A percentile compares a stretch with the other conserved stretches of the same genome.
Conservation (phyloP, 345 rosid genomes). For the Anastatica hierochuntica region DNA sequence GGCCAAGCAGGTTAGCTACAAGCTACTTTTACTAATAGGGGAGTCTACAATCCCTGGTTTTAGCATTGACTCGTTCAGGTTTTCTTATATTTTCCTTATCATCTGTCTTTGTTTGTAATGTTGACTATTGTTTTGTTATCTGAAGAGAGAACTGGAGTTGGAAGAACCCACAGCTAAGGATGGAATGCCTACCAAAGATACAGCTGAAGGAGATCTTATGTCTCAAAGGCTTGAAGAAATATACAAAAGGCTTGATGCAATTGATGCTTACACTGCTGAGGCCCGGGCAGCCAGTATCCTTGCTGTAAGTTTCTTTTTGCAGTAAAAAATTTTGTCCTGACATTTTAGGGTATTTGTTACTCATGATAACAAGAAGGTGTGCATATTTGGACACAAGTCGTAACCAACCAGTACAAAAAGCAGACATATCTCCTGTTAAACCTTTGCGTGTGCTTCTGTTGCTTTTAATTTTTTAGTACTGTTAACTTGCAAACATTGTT, state of each 20-base stretch:
- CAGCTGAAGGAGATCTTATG: slow-evolving; percentile 49
- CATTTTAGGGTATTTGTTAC: not conserved
- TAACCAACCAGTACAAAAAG: slow-evolving; percentile 3
- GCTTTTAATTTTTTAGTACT: slow-evolving; percentile 4
- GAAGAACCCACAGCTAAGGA: slow-evolving; percentile 40
- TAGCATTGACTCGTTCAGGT: not conserved
- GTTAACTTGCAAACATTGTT: not conserved
- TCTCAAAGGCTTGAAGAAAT: slow-evolving; percentile 67
- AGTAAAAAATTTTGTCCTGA: not conserved
- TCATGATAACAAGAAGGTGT: not conserved
- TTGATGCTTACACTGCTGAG: slow-evolving; percentile 93
- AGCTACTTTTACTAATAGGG: not conserved
- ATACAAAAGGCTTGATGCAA: slow-evolving; percentile 88
- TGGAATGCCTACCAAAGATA: slow-evolving; percentile 35
- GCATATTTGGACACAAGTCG: slow-evolving; percentile 8
- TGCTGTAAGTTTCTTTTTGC: slow-evolving; percentile 48
- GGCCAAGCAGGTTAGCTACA: slow-evolving; percentile 55
- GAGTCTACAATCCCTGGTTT: slow-evolving; percentile 6
- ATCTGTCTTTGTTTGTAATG: slow-evolving; percentile 15
- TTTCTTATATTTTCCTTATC: not conserved
- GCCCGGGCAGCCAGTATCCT: slow-evolving; percentile 96
- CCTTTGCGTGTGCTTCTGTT: slow-evolving; percentile 2
- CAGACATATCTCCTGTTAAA: slow-evolving; percentile 6
- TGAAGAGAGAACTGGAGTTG: slow-evolving; percentile 67
- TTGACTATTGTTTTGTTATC: slow-evolving; percentile 18